Conservation (phyloP, 164 flowering plant genomes). For the Stephania cephalantha region DNA sequence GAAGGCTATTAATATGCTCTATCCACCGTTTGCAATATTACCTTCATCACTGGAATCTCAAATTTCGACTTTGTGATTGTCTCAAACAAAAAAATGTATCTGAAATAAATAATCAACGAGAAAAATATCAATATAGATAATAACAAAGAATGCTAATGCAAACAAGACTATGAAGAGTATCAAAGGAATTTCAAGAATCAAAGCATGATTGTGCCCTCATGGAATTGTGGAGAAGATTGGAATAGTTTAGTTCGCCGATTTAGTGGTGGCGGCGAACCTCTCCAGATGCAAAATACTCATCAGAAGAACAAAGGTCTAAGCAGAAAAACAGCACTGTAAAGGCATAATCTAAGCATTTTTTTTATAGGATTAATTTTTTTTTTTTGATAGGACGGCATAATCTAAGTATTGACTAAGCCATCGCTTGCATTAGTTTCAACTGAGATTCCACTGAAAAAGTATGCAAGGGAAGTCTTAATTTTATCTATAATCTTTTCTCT, state of each 20-base stretch:
- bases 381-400: background rate
- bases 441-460: background rate
- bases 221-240: too few relatives aligned
- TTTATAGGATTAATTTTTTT: too few relatives aligned
- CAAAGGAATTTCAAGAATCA: background rate
- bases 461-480: background rate
- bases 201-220: background rate
- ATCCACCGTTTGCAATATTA: conserved; percentile 12
- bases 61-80: conserved; percentile 78
- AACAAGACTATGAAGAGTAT: background rate
- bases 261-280: background rate
- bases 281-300: background rate
- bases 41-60: conserved; percentile 51
- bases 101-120: conserved; percentile 24
- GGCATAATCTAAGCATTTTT: background rate
- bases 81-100: conserved; percentile 82
- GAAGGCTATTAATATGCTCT: background rate
- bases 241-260: too few relatives aligned
- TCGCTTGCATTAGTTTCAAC: background rate
- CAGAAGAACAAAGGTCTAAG: background rate
- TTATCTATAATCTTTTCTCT: background rate
- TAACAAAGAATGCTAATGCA: background rate
- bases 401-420: background rate
- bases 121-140: background rate
- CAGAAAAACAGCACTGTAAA: background rate